Evolutionary conservation across 352 stramenopile species (phyloP), one percentile per base, ranked within the genome.

Genomic region (Globisporangium barbulae): DNA sequence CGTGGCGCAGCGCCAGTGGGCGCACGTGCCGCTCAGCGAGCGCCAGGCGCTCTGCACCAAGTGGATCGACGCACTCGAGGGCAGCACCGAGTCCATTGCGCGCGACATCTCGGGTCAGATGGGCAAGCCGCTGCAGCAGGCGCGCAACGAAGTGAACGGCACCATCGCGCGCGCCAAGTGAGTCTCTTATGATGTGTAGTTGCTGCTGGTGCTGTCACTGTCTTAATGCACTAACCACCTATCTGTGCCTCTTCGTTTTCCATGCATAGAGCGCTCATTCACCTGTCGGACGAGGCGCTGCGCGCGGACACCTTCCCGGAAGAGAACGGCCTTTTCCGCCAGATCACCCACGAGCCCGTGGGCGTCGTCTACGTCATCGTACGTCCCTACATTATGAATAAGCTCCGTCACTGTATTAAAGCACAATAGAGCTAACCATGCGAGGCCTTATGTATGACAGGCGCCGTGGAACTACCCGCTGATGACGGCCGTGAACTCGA

Each of bases 381-480:
- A 68, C 42, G 75, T 73, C 15, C n/a, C 19, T 37, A 22, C 12
- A 17, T 15, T 17, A 53, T 62, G 37, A 2, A 42, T 33, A 31
- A 19, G 53, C 39, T 5, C 7, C 0, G 19, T 3, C 6, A 54
- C 28, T 57, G 28, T n/a, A 6, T 44, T 17, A 30, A 41, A 3
- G 12, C n/a, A 19, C 5, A 0, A n/a, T 31, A n/a, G 12, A 48
- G 3, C 35, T 61, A 49, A 49, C 35, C 49, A 33, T 33, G 12
- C 35, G n/a, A 53, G 3, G 7, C 19, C 3, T n/a, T 35, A 5
- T 12, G 4, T 62, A 21, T 62, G 12, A 54, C n/a, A 89, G 72
- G 83, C 84, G 45, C 83, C 87, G 6, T 95, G 84, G 83, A 95
- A 95, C 75, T 96, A 93, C 68, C 85, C 85, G 47, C 69, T 94